phyloP scores from a whole-genome alignment of 495 filamentous ascomycete genomes.

The Aspergillus sclerotiicarbonarius region DNA sequence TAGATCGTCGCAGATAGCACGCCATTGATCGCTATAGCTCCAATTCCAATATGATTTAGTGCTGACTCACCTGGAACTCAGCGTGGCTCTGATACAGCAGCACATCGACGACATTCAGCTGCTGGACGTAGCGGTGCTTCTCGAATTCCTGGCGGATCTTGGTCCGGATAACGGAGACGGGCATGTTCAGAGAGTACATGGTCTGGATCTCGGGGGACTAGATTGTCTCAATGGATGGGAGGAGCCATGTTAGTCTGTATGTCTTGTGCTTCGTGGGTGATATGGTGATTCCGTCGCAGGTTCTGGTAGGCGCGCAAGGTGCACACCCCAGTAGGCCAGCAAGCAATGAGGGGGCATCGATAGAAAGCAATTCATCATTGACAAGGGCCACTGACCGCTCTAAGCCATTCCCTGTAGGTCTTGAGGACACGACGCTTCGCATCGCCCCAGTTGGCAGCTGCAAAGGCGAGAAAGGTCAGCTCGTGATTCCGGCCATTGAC shows the following conservation, averaged over 20 bases:
- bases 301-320: not conserved
- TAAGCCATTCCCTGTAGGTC: conserved; percentile 90
- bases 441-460: conserved; percentile 85
- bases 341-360: not conserved
- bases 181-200: conserved; percentile 90
- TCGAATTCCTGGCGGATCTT: conserved; percentile 98
- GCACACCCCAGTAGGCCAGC: not conserved
- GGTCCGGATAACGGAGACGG: conserved; percentile 83
- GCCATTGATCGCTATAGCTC: no score
- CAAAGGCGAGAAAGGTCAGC: conserved; percentile 24
- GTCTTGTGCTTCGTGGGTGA: not conserved
- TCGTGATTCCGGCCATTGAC: conserved; percentile 26
- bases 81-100: conserved; percentile 81
- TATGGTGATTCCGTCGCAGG: not conserved
- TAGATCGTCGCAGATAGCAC: no score
- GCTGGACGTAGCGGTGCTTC: conserved; percentile 87
- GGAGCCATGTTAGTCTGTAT: conserved; percentile 15
- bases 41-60: not conserved
- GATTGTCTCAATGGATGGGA: conserved; percentile 5
- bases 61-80: conserved; percentile 72
- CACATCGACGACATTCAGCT: conserved; percentile 83
- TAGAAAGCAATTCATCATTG: conserved; percentile 1
- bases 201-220: conserved; percentile 94
- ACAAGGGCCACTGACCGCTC: conserved; percentile 66
- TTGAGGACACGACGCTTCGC: conserved; percentile 77